A percentile compares a stretch with the other conserved stretches of the same genome.
phyloP scores from a whole-genome alignment of 768 basidiomycete genomes.

The Amanita exitialis region DNA sequence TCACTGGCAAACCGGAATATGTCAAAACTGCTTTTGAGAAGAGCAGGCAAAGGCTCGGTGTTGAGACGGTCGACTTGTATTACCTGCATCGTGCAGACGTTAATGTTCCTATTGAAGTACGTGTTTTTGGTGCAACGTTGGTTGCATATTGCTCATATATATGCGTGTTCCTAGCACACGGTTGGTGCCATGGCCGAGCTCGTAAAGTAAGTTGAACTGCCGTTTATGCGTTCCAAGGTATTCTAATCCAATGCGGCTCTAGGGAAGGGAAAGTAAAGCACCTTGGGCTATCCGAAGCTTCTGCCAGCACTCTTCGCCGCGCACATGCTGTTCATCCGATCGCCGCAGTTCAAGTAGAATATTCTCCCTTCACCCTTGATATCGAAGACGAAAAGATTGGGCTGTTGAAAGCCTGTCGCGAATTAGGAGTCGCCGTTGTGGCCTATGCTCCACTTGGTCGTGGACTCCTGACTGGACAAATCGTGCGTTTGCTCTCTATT shows the following conservation, averaged over 20 bases:
- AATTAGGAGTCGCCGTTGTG: slow-evolving; percentile 34
- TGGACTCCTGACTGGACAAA: slow-evolving; percentile 37
- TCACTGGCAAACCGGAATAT: slow-evolving; percentile 25
- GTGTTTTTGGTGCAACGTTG: background rate
- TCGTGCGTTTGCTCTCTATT: slow-evolving; percentile 14
- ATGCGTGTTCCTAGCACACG: slow-evolving; percentile 13
- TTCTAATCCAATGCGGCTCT: slow-evolving; percentile 17
- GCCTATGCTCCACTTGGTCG: slow-evolving; percentile 41
- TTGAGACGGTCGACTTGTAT: slow-evolving; percentile 28
- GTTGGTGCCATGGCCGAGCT: slow-evolving; percentile 25
- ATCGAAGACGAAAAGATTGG: slow-evolving; percentile 30
- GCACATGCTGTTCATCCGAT: slow-evolving; percentile 37
- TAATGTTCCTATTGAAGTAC: slow-evolving; percentile 19
- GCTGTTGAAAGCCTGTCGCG: slow-evolving; percentile 28
- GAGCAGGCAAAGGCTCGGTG: slow-evolving; percentile 23
- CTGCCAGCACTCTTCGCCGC: slow-evolving; percentile 32
- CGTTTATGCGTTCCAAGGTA: slow-evolving; percentile 9
- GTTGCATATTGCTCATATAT: background rate
- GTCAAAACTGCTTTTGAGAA: slow-evolving; percentile 21
- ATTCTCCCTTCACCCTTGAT: slow-evolving; percentile 31
- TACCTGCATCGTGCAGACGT: slow-evolving; percentile 23
- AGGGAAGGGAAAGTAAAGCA: slow-evolving; percentile 35
- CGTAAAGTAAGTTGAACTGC: slow-evolving; percentile 20
- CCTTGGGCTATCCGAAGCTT: slow-evolving; percentile 42
- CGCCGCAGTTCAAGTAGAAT: slow-evolving; percentile 34